phyloP scores from a whole-genome alignment of 306 rosid species.

The Abrus pulchellus region DNA sequence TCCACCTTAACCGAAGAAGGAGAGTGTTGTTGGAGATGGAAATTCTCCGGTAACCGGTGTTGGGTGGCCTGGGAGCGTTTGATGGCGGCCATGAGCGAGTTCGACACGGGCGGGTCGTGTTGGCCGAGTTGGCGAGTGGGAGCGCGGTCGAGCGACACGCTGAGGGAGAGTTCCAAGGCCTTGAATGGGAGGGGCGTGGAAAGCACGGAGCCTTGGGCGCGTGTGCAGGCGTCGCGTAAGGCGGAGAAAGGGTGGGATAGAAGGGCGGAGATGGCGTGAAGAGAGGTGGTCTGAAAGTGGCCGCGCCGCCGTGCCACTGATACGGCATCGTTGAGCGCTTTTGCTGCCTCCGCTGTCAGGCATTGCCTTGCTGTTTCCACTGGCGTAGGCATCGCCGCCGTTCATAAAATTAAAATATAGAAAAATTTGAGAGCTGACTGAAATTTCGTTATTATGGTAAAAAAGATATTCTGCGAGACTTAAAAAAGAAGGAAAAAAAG shows the following conservation, averaged over 20 bases:
- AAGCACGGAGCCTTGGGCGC: neutral
- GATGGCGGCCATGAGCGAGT: neutral
- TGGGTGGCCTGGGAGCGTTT: neutral
- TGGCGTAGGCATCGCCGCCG: constrained; percentile 20
- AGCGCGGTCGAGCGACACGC: neutral
- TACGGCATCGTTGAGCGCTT: neutral
- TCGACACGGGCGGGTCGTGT: neutral
- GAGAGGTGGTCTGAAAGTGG: neutral
- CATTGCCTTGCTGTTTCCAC: neutral
- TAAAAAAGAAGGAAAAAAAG: neutral
- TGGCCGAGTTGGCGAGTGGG: neutral
- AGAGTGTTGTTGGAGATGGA: neutral
- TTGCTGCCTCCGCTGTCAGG: neutral
- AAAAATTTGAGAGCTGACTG: neutral
- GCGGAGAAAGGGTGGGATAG: neutral
- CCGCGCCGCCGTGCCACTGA: constrained; percentile 4
- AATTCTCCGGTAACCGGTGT: neutral
- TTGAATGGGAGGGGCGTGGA: neutral
- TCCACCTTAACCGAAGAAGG: neutral
- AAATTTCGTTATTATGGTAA: neutral
- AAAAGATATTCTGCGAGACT: neutral
- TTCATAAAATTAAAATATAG: neutral
- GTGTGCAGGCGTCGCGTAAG: constrained; percentile 5
- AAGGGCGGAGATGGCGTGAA: neutral
- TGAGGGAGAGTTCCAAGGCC: neutral